Evolutionary conservation across 352 stramenopile genomes (phyloP).

Genomic region (Phytophthora idaei): DNA sequence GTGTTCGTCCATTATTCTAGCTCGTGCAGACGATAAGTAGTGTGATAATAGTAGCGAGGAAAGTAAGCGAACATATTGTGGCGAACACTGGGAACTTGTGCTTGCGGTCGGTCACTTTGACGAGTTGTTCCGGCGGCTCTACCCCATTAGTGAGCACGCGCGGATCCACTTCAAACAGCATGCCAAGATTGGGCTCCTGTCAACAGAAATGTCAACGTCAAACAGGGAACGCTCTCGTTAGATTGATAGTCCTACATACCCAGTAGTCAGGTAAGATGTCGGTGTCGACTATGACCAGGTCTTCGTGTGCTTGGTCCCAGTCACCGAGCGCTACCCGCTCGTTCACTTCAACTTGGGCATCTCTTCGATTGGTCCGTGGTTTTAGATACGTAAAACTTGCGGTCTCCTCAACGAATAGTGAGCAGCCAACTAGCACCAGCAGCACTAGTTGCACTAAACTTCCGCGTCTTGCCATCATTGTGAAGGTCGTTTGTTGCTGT

Average conservation of each 20-base stretch:
- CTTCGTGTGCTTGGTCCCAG: conserved; percentile 10
- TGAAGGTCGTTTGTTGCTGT: neutral
- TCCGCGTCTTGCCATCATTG: neutral
- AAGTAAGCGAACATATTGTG: conserved; percentile 70
- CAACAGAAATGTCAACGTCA: neutral
- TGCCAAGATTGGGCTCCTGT: conserved; percentile 1
- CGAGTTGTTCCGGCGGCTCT: conserved; percentile 65
- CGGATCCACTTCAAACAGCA: conserved; percentile 19
- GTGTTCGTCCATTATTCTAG: conserved; percentile 10
- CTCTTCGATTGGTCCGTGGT: neutral
- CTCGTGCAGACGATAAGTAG: conserved; percentile 71
- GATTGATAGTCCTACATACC: conserved; percentile 18
- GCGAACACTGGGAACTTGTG: conserved; percentile 76
- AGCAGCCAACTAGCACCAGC: conserved; percentile 10
- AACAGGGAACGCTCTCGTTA: neutral
- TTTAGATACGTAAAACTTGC: neutral
- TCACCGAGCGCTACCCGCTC: conserved; percentile 4
- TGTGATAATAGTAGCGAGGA: conserved; percentile 63
- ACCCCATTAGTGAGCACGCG: conserved; percentile 56
- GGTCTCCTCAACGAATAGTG: neutral
- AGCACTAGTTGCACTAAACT: neutral
- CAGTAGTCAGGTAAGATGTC: conserved; percentile 60
- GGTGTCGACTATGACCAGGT: conserved; percentile 40
- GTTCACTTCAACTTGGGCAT: conserved; percentile 13
- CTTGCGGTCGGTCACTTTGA: conserved; percentile 74